These are phyloP conservation scores for Penicillium angulare DNA, from an alignment of 495 filamentous ascomycete species.

Conservation along the genomic window DNA sequence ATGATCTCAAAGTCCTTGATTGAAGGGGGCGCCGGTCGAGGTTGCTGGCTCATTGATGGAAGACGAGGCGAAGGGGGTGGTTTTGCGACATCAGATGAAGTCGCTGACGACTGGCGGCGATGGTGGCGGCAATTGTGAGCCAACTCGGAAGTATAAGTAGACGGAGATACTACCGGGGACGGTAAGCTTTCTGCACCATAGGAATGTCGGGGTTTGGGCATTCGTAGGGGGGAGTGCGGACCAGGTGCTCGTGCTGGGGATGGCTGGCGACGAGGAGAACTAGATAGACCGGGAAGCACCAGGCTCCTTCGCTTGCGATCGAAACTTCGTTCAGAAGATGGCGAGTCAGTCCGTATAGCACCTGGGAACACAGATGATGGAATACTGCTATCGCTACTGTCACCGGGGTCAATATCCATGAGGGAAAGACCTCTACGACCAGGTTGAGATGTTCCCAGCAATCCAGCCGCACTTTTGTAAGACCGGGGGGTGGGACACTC, in stretches of 20 bases:
- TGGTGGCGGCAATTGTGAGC: conserved; percentile 68
- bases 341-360: conserved; percentile 77
- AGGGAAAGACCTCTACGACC: conserved; percentile 70
- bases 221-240: conserved; percentile 84
- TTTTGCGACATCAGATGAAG: conserved; percentile 66
- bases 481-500: conserved; percentile 91
- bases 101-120: conserved; percentile 87
- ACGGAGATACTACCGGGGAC: conserved; percentile 87
- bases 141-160: conserved; percentile 77
- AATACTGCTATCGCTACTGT: conserved; percentile 83
- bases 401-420: conserved; percentile 72
- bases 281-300: conserved; percentile 66
- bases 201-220: conserved; percentile 79
- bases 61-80: conserved; percentile 81
- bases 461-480: conserved; percentile 64
- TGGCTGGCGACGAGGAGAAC: conserved; percentile 77
- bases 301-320: conserved; percentile 83
- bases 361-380: conserved; percentile 77
- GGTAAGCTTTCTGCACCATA: conserved; percentile 70
- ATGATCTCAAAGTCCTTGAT: conserved; percentile 99
- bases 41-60: conserved; percentile 66
- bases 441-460: conserved; percentile 59
- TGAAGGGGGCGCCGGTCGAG: conserved; percentile 83
- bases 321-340: conserved; percentile 79
- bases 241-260: conserved; percentile 74